Percentiles rank a stretch among this genome's conserved stretches.
phyloP scores from a whole-genome alignment of 768 basidiomycete genomes.

The Termitomyces heimii region DNA sequence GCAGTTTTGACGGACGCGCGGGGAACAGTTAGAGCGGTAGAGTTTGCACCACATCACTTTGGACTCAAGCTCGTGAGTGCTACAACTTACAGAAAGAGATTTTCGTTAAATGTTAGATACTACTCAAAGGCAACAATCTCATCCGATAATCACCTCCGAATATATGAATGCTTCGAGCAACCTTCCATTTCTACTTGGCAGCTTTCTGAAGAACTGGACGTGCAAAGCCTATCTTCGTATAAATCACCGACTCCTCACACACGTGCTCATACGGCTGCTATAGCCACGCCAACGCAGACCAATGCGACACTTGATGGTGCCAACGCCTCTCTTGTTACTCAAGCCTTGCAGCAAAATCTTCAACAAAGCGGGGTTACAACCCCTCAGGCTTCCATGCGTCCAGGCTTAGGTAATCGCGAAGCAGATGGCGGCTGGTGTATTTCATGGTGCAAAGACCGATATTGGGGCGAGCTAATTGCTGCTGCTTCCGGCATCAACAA shows the following conservation, averaged over 20 bases:
- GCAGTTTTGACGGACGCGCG: constrained; percentile 77
- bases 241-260: constrained; percentile 35
- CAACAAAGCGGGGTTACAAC: constrained; percentile 22
- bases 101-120: neutral
- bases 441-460: constrained; percentile 93
- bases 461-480: constrained; percentile 91
- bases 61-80: constrained; percentile 80
- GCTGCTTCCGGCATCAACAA: constrained; percentile 69
- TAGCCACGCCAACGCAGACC: constrained; percentile 71
- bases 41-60: constrained; percentile 84
- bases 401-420: constrained; percentile 57
- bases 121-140: constrained; percentile 72
- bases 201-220: constrained; percentile 71
- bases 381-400: constrained; percentile 11
- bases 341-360: constrained; percentile 52
- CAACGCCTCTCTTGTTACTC: constrained; percentile 55
- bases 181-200: constrained; percentile 71
- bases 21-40: constrained; percentile 79
- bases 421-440: constrained; percentile 92
- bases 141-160: constrained; percentile 79
- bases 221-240: constrained; percentile 45
- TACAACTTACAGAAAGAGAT: neutral
- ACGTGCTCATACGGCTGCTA: constrained; percentile 48
- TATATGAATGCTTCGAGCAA: constrained; percentile 88
- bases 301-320: constrained; percentile 47